Evolutionary conservation across 805 yeast genomes (phyloP).

Genomic region (Spathaspora passalidarum): DNA sequence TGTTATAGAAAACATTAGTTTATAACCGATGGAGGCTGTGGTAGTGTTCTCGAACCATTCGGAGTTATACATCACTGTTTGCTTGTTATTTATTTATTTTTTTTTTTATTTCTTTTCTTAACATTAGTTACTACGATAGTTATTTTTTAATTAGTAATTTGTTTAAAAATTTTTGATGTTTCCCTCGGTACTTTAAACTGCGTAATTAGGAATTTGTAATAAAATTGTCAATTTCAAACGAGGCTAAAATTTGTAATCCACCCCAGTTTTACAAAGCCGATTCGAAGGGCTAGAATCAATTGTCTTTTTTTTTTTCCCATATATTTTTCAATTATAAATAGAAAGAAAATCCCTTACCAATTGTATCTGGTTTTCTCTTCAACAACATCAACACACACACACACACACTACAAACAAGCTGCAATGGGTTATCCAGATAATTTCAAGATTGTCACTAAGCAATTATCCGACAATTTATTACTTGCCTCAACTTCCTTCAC

Average conservation of each 20-base stretch:
- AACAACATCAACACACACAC: slow-evolving; percentile 1
- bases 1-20: neutral
- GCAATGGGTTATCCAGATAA: slow-evolving; percentile 34
- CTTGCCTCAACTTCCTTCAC: slow-evolving; percentile 33
- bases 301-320: neutral
- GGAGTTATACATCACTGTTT: neutral
- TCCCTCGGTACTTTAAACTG: too few relatives aligned
- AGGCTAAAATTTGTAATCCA: neutral
- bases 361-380: neutral
- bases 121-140: neutral
- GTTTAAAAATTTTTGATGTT: too few relatives aligned
- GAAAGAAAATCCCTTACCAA: neutral
- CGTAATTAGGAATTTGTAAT: too few relatives aligned
- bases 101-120: neutral
- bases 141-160: neutral
- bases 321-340: neutral
- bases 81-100: neutral
- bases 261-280: neutral
- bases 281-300: neutral
- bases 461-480: slow-evolving; percentile 32
- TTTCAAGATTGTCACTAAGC: slow-evolving; percentile 27
- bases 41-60: neutral
- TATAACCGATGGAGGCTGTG: neutral
- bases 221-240: too few relatives aligned
- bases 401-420: neutral